phyloP scores from a whole-genome alignment of 2,329 filamentous ascomycete species.

The Rutstroemia sp. region DNA sequence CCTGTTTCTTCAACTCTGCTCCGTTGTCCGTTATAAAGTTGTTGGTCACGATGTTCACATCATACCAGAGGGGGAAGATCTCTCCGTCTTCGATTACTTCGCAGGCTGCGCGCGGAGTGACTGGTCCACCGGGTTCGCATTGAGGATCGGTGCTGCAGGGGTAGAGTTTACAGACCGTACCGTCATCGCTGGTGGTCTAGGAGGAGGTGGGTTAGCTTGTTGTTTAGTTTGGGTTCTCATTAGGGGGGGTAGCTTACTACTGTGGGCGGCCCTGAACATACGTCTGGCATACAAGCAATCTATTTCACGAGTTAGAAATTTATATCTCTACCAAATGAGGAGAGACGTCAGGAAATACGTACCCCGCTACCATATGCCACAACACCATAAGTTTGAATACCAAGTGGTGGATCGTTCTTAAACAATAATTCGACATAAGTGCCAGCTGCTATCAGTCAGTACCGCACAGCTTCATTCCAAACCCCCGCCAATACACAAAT shows the following conservation, averaged over 20 bases:
- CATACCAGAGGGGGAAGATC: background rate
- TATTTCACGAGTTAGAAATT: background rate
- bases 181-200: background rate
- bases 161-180: background rate
- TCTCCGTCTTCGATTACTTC: background rate
- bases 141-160: background rate
- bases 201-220: background rate
- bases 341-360: background rate
- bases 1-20: background rate
- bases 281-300: constrained; percentile 2
- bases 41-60: background rate
- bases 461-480: background rate
- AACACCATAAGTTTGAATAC: constrained; percentile 4
- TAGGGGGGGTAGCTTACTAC: background rate
- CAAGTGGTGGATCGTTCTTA: background rate
- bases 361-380: background rate
- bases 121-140: background rate
- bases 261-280: background rate
- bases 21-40: background rate
- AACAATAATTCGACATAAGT: constrained; percentile 1
- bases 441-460: background rate
- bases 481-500: background rate
- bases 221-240: background rate
- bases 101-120: background rate
- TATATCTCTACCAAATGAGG: background rate